A percentile compares a stretch with the other conserved stretches of the same genome.
These are phyloP conservation scores for Fraxinus americana DNA, from an alignment of 257 asterid species.

Conservation along the genomic window DNA sequence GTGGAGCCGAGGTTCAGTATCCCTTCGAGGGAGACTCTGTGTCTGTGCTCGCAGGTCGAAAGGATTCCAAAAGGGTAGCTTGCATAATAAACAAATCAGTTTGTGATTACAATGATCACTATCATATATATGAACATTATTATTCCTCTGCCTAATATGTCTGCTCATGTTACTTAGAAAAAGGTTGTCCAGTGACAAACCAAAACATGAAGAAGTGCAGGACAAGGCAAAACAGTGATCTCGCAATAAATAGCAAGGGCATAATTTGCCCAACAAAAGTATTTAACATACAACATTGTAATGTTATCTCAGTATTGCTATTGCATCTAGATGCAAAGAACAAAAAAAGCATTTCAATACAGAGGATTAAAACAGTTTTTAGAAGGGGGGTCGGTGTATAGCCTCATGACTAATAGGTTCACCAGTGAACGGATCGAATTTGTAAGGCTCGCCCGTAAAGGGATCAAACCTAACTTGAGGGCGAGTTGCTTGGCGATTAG, in stretches of 20 bases:
- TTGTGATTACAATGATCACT: conserved; percentile 79
- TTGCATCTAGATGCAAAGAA: conserved; percentile 1
- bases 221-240: neutral
- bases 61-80: conserved; percentile 72
- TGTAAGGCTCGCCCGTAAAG: conserved; percentile 84
- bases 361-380: conserved; percentile 19
- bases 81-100: conserved; percentile 70
- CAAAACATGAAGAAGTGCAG: no score
- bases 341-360: neutral
- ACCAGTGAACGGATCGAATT: conserved; percentile 93
- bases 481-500: conserved; percentile 42
- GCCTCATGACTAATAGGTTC: conserved; percentile 66
- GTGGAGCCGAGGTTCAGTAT: conserved; percentile 69
- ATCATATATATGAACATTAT: conserved; percentile 37
- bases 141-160: no score
- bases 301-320: neutral
- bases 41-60: conserved; percentile 75
- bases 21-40: conserved; percentile 74
- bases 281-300: neutral
- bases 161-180: no score
- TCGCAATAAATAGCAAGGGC: neutral
- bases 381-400: conserved; percentile 28
- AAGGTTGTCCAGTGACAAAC: no score
- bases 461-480: conserved; percentile 80
- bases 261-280: neutral